Evolutionary conservation across 331 rosid species (phyloP), one percentile per base, ranked within the genome.

Genomic region (Quercus phellos): DNA sequence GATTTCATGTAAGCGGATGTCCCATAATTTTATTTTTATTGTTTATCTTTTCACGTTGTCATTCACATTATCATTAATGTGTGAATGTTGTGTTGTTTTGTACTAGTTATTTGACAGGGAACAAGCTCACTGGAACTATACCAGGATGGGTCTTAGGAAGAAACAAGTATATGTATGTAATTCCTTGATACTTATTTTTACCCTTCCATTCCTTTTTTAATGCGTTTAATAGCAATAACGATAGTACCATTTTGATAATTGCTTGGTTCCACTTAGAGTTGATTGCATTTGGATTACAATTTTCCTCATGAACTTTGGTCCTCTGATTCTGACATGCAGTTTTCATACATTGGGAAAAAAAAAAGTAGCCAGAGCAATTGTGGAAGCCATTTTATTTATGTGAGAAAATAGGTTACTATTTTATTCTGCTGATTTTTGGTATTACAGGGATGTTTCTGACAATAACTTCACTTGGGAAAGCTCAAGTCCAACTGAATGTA

Each of bases 401-500:
- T 14, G 21, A 71, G 16, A 16, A 16, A 6, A 50, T 2, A 12
- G n/a, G 61, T 51, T 51, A 27, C 22, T 14, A 51, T 2, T 18
- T 71, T 27, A 51, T 30, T 55, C 10, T 19, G 63, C 58, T 38
- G 27, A 56, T 51, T 76, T 77, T 80, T 84, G 77, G 78, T 82
- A 81, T 77, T 77, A 74, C 91, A 94, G 98, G 76, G 98, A 94
- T 85, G 5, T 94, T 51, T 94, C 98, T 71, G 34, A 70, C 87
- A 94, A 94, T 79, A 88, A 94, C 83, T 92, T 94, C 80, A 84
- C 87, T 74, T 90, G 91, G 95, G 93, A 88, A 63, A 81, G 79
- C 78, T 86, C 92, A 9, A 78, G 92, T 88, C 90, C 95, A 51
- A n/a, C 24, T 30, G 97, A 92, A 80, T 94, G 98, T 73, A 87